These are phyloP conservation scores for Colletotrichum euphorbiae DNA, from an alignment of 2,329 filamentous ascomycete species.

Conservation along the genomic window DNA sequence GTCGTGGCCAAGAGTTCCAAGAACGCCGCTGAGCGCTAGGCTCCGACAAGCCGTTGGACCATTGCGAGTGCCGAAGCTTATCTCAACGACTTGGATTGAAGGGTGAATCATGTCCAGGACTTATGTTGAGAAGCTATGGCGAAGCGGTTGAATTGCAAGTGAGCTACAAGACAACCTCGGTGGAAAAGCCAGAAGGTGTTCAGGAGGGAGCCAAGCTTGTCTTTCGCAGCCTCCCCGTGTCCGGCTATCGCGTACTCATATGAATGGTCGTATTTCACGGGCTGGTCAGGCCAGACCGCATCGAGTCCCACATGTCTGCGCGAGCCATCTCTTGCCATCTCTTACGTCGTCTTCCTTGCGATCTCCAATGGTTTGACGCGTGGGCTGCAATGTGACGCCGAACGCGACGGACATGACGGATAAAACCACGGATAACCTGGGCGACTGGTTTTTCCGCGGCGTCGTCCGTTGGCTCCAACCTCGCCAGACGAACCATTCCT, in stretches of 20 bases:
- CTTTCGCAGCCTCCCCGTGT: background rate
- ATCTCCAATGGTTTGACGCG: background rate
- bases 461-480: background rate
- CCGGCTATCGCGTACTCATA: background rate
- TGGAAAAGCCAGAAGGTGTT: background rate
- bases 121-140: background rate
- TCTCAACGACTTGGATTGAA: background rate
- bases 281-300: too few species aligned
- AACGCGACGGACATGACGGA: conserved; percentile 9
- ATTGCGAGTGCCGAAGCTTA: conserved; percentile 2
- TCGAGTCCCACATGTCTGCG: background rate
- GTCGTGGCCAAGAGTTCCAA: background rate
- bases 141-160: background rate
- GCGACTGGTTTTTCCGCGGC: background rate
- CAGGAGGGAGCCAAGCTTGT: too few species aligned
- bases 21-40: background rate
- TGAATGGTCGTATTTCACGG: too few species aligned
- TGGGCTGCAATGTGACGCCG: background rate
- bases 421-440: conserved; percentile 21
- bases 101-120: too few species aligned
- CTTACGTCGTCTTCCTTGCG: background rate
- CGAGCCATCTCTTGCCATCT: background rate
- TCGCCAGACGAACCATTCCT: background rate
- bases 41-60: background rate
- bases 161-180: background rate